phyloP scores from a whole-genome alignment of 208 protist genomes.

The Angomonas ambiguus region DNA sequence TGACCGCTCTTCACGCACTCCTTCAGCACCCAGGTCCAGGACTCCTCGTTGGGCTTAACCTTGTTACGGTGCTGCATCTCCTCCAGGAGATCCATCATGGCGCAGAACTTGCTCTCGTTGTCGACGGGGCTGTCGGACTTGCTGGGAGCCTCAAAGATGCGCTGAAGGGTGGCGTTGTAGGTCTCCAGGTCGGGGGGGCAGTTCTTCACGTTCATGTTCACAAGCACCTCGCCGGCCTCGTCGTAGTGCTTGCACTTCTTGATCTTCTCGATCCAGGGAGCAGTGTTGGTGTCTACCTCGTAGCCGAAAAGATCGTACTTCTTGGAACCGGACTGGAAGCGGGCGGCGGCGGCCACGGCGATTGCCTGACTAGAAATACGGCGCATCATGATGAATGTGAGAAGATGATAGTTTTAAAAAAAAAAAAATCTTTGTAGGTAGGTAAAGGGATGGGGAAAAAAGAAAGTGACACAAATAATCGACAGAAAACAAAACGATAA shows the following conservation, averaged over 20 bases:
- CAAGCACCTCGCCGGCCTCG: constrained; percentile 83
- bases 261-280: constrained; percentile 82
- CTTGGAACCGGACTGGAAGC: constrained; percentile 52
- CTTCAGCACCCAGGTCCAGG: constrained; percentile 82
- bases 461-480: background rate
- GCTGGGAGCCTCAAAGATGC: constrained; percentile 69
- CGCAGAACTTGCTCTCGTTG: constrained; percentile 87
- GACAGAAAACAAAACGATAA: too few relatives aligned
- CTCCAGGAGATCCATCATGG: constrained; percentile 88
- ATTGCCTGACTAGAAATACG: constrained; percentile 59
- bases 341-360: constrained; percentile 37
- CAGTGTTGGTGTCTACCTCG: constrained; percentile 82
- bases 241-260: constrained; percentile 82
- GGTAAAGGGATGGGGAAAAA: constrained; percentile 2
- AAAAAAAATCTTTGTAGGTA: background rate
- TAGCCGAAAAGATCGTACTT: constrained; percentile 88
- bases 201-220: constrained; percentile 89
- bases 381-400: constrained; percentile 40
- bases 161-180: constrained; percentile 83
- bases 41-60: constrained; percentile 82
- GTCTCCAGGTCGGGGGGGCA: constrained; percentile 84
- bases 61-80: constrained; percentile 89
- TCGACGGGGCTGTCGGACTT: constrained; percentile 65
- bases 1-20: constrained; percentile 80
- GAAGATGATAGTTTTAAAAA: background rate